Evolutionary conservation across 2,329 filamentous ascomycete genomes (phyloP).

Genomic region (Phoma sp.): DNA sequence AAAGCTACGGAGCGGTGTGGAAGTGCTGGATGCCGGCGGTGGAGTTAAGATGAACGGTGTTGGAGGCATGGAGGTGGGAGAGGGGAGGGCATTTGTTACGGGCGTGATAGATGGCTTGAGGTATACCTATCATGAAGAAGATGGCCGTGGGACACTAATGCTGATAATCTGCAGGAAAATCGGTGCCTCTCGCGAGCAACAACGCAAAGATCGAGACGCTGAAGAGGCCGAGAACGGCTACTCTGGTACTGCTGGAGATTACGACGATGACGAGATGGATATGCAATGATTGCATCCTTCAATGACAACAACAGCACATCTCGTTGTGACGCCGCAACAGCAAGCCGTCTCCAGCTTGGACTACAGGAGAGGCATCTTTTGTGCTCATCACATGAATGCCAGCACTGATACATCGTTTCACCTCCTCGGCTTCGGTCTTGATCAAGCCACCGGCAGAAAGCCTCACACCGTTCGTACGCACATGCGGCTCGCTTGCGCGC

Average conservation of each 20-base stretch:
- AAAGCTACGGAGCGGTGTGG: slow-evolving; percentile 80
- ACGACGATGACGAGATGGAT: slow-evolving; percentile 61
- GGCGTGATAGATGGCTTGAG: slow-evolving; percentile 86
- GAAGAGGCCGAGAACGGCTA: slow-evolving; percentile 67
- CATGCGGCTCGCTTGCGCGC: slow-evolving; percentile 15
- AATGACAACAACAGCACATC: background rate
- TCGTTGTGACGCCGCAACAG: background rate
- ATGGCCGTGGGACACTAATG: background rate
- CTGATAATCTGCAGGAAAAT: slow-evolving; percentile 65
- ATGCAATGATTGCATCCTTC: slow-evolving; percentile 35
- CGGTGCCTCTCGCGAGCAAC: slow-evolving; percentile 79
- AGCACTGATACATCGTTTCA: background rate
- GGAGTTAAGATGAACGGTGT: slow-evolving; percentile 81
- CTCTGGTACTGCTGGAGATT: slow-evolving; percentile 62
- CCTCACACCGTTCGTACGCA: slow-evolving; percentile 3
- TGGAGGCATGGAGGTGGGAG: slow-evolving; percentile 90
- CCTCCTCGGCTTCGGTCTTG: background rate
- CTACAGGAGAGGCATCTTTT: background rate
- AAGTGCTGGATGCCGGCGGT: slow-evolving; percentile 72
- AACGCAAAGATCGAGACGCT: slow-evolving; percentile 76
- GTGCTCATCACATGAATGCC: slow-evolving; percentile 1
- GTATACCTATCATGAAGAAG: slow-evolving; percentile 38
- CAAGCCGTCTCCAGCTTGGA: background rate
- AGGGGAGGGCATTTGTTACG: slow-evolving; percentile 81
- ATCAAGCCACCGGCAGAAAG: slow-evolving; percentile 13